Conservation (phyloP, 2,329 filamentous ascomycete genomes). For the Coniochaeta prunicola region DNA sequence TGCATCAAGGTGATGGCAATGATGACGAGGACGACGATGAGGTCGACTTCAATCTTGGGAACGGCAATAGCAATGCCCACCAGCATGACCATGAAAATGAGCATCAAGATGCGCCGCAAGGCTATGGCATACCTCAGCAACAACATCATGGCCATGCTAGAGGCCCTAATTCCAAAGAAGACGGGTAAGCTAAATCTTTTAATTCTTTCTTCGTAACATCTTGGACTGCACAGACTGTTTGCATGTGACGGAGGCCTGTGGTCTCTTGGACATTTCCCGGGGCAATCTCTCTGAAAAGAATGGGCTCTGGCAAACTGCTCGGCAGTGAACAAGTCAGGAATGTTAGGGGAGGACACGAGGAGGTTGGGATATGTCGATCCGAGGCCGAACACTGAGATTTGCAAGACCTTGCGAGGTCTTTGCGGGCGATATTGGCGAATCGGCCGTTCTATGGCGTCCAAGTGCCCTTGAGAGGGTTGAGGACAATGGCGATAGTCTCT, state of each 20-base stretch:
- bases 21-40: constrained; percentile 42
- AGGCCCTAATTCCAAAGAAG: constrained; percentile 74
- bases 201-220: constrained; percentile 4
- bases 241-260: background rate
- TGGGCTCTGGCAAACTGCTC: background rate
- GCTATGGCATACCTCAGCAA: constrained; percentile 20
- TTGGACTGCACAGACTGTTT: background rate
- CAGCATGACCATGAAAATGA: constrained; percentile 4
- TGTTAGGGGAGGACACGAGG: background rate
- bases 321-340: background rate
- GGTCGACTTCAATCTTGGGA: constrained; percentile 42
- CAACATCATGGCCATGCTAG: constrained; percentile 23
- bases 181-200: constrained; percentile 64
- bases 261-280: background rate
- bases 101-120: constrained; percentile 10
- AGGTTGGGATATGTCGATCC: background rate
- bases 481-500: background rate
- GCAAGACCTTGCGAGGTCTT: background rate
- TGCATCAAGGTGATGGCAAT: constrained; percentile 25
- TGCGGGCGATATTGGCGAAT: background rate
- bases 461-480: background rate
- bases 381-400: background rate
- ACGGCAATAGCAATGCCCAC: constrained; percentile 24
- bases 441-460: background rate
- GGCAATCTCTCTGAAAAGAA: background rate